Evolutionary conservation across 2,329 filamentous ascomycete species (phyloP).

Genomic region (Aotearoamyces nothofagi): DNA sequence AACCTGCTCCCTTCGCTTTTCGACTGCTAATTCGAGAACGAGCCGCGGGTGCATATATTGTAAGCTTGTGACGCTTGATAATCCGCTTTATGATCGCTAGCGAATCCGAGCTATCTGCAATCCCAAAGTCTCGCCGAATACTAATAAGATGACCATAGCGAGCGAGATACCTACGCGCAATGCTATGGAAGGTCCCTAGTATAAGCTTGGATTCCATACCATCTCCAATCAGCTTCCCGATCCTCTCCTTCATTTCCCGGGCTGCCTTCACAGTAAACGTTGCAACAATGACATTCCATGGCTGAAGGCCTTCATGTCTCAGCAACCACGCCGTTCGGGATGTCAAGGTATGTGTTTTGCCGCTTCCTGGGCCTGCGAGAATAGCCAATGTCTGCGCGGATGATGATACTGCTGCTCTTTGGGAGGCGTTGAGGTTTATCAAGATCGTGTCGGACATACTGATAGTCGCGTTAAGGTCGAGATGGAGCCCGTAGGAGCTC

Average conservation of each 20-base stretch:
- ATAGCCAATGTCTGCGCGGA: slow-evolving; percentile 43
- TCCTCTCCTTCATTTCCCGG: slow-evolving; percentile 81
- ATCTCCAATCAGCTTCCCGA: slow-evolving; percentile 66
- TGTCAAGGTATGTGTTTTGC: slow-evolving; percentile 92
- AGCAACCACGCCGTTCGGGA: slow-evolving; percentile 85
- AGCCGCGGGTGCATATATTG: slow-evolving; percentile 55
- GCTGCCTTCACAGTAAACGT: slow-evolving; percentile 97
- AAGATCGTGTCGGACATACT: slow-evolving; percentile 31
- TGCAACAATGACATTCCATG: slow-evolving; percentile 83
- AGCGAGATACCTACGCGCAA: slow-evolving; percentile 70
- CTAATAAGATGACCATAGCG: slow-evolving; percentile 77
- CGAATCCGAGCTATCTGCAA: slow-evolving; percentile 75
- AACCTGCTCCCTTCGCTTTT: slow-evolving; percentile 37
- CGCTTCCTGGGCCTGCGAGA: slow-evolving; percentile 52
- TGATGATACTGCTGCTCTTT: slow-evolving; percentile 48
- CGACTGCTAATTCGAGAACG: slow-evolving; percentile 60
- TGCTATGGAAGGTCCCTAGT: slow-evolving; percentile 89
- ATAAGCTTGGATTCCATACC: slow-evolving; percentile 63
- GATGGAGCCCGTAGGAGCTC: too few species aligned
- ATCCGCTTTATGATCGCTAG: slow-evolving; percentile 69
- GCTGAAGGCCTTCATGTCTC: slow-evolving; percentile 52
- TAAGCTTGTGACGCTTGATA: slow-evolving; percentile 55
- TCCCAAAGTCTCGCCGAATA: slow-evolving; percentile 70
- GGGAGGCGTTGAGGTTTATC: slow-evolving; percentile 46
- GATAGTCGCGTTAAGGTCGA: too few species aligned